Conservation (phyloP, 768 basidiomycete species). For the Fistulinella prunicolor region DNA sequence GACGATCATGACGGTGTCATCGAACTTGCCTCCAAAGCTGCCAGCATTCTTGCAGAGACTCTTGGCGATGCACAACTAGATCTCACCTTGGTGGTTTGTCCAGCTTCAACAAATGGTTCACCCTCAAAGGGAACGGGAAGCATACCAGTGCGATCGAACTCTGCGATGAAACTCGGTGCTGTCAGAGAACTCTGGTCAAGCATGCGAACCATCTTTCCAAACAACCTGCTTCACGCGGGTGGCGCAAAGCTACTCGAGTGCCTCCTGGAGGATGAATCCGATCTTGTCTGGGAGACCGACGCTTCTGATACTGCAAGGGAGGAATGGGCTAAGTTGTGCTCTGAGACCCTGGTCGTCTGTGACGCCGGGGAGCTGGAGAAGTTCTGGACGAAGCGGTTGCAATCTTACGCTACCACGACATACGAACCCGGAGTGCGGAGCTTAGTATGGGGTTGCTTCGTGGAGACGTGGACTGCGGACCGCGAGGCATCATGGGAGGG, state of each 20-base stretch:
- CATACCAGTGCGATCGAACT: constrained; percentile 35
- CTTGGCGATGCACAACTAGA: constrained; percentile 47
- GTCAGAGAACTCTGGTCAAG: constrained; percentile 57
- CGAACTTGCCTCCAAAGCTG: constrained; percentile 40
- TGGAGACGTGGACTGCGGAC: constrained; percentile 53
- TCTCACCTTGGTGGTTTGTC: constrained; percentile 31
- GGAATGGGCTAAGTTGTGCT: constrained; percentile 60
- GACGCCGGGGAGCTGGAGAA: constrained; percentile 44
- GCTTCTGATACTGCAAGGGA: constrained; percentile 43
- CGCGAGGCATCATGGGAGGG: constrained; percentile 51
- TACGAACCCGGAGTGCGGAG: constrained; percentile 44
- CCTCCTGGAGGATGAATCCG: constrained; percentile 47
- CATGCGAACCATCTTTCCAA: constrained; percentile 43
- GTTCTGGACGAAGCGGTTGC: constrained; percentile 46
- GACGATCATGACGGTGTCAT: constrained; percentile 39
- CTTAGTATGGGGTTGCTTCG: constrained; percentile 55
- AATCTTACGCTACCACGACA: constrained; percentile 21
- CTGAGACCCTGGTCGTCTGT: constrained; percentile 50
- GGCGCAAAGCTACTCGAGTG: constrained; percentile 46
- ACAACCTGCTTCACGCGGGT: constrained; percentile 39
- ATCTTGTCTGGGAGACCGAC: constrained; percentile 43
- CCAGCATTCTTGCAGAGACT: constrained; percentile 47
- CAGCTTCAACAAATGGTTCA: constrained; percentile 9
- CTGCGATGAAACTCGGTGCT: constrained; percentile 54
- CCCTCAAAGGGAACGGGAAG: constrained; percentile 7